Evolutionary conservation across 495 filamentous ascomycete species (phyloP).

Genomic region (Neurospora terricola): DNA sequence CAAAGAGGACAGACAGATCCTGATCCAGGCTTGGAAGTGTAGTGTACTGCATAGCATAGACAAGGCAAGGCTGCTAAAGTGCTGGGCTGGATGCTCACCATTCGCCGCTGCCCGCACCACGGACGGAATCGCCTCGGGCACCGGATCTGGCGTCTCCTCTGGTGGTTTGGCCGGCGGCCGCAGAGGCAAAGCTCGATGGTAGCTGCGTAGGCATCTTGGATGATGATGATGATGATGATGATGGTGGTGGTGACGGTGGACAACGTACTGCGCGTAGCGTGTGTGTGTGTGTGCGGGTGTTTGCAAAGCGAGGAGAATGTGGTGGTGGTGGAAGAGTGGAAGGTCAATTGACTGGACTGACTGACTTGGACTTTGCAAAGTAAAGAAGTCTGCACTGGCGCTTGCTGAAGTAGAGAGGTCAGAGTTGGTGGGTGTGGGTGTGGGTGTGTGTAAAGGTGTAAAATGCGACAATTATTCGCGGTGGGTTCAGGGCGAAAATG

Average conservation of each 20-base stretch:
- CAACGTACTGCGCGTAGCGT: neutral
- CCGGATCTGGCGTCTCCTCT: slow-evolving; percentile 35
- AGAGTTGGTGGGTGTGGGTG: neutral
- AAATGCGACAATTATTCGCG: neutral
- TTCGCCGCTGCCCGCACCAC: slow-evolving; percentile 24
- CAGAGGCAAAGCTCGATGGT: slow-evolving; percentile 75
- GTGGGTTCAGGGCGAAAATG: neutral
- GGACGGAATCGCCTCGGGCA: slow-evolving; percentile 17
- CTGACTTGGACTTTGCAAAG: neutral
- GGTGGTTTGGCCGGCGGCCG: slow-evolving; percentile 63
- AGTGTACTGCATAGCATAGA: neutral
- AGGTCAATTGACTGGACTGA: neutral
- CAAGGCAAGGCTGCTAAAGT: neutral
- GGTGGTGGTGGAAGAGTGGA: neutral
- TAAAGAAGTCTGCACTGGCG: neutral
- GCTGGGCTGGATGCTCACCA: slow-evolving; percentile 18
- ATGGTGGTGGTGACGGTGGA: neutral
- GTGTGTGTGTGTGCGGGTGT: neutral
- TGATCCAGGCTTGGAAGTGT: neutral
- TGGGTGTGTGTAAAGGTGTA: neutral
- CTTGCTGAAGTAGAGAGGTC: neutral
- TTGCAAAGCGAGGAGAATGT: neutral
- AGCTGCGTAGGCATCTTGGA: slow-evolving; percentile 61
- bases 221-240: neutral
- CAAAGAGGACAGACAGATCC: neutral